A percentile compares a stretch with the other conserved stretches of the same genome.
phyloP scores from a whole-genome alignment of 805 yeast species.

The Yarrowia keelungensis region DNA sequence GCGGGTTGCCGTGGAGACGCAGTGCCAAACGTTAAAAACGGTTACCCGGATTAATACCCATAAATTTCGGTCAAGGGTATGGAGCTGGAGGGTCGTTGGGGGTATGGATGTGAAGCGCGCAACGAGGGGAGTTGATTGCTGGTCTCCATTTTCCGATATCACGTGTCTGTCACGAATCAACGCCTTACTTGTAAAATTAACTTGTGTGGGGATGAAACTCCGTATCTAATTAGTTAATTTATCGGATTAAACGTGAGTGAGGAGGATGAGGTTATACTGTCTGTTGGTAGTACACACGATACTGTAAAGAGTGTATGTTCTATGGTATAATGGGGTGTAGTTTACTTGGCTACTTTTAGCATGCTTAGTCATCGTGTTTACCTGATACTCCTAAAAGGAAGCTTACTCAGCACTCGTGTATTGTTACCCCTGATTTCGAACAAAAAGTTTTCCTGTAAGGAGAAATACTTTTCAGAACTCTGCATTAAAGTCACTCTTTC shows the following conservation, averaged over 20 bases:
- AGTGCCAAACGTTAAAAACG: background rate
- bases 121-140: background rate
- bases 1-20: constrained; percentile 34
- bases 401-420: too few species aligned
- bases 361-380: too few species aligned
- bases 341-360: too few species aligned
- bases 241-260: background rate
- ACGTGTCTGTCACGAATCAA: constrained; percentile 7
- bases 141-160: background rate
- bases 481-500: too few species aligned
- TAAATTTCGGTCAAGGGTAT: too few species aligned
- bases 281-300: too few species aligned
- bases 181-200: background rate
- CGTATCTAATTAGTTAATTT: background rate
- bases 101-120: background rate
- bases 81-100: background rate
- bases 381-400: too few species aligned
- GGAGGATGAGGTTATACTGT: background rate
- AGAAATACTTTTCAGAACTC: too few species aligned
- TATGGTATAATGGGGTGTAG: too few species aligned
- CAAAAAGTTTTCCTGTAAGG: too few species aligned
- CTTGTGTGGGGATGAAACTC: constrained; percentile 22
- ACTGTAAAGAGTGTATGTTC: too few species aligned
- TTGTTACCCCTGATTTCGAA: too few species aligned
- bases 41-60: constrained; percentile 24